These are phyloP conservation scores for Cryptosporidium andersoni DNA, from an alignment of 169 alveolate genomes.

Conservation along the genomic window DNA sequence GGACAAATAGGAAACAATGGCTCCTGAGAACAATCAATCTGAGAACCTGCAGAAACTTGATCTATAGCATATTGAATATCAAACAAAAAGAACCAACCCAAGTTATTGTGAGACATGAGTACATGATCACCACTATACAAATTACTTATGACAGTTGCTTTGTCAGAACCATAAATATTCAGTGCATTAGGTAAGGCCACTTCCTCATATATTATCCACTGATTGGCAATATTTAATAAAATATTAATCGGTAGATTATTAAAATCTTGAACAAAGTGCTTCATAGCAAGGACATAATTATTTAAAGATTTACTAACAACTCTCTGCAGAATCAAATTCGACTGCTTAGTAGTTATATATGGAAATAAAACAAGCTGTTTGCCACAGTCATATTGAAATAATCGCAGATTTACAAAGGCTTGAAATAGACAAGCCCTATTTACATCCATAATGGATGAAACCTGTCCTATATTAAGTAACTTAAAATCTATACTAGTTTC, in stretches of 20 bases:
- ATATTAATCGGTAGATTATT: slow-evolving; percentile 16
- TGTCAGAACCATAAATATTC: too few species aligned
- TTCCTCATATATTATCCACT: slow-evolving; percentile 33
- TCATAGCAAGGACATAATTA: slow-evolving; percentile 26
- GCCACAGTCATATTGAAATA: not conserved
- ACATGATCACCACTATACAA: too few species aligned
- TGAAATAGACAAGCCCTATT: slow-evolving; percentile 20
- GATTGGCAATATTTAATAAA: slow-evolving; percentile 10
- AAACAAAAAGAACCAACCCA: too few species aligned
- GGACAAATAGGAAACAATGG: too few species aligned
- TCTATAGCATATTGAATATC: too few species aligned
- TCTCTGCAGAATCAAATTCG: slow-evolving; percentile 9
- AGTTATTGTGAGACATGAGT: too few species aligned
- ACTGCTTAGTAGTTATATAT: slow-evolving; percentile 29
- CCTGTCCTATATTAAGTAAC: not conserved
- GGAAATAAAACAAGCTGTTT: not conserved
- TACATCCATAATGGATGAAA: not conserved
- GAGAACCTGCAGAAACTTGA: too few species aligned
- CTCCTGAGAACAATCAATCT: too few species aligned
- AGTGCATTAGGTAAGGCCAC: slow-evolving; percentile 3
- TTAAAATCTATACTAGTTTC: slow-evolving; percentile 3
- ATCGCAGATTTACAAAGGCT: slow-evolving; percentile 25
- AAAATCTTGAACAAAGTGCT: not conserved
- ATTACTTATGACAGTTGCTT: too few species aligned
- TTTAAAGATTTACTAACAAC: slow-evolving; percentile 15